phyloP scores from a whole-genome alignment of 129 eudicot genomes.

The Flaveria bidentis region DNA sequence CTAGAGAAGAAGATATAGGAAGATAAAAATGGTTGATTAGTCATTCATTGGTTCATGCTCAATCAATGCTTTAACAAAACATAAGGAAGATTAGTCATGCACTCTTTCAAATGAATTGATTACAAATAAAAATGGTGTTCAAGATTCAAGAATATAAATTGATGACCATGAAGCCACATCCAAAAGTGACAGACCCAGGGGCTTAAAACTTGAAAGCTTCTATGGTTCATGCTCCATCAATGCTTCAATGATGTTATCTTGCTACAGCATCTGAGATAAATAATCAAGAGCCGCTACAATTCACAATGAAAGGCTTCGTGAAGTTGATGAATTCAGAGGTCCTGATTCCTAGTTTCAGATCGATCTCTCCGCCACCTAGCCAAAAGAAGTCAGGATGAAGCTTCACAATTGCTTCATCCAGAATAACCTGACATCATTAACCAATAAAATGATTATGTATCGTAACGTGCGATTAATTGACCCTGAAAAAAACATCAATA shows the following conservation, averaged over 20 bases:
- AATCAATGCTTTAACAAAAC: neutral
- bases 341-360: conserved; percentile 68
- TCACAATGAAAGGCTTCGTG: conserved; percentile 62
- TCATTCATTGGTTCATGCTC: too few relatives aligned
- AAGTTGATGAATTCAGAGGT: conserved; percentile 61
- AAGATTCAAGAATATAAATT: neutral
- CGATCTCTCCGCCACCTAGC: conserved; percentile 93
- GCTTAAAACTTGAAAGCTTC: conserved; percentile 12
- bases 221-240: neutral
- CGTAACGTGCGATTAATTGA: neutral
- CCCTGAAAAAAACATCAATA: neutral
- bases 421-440: conserved; percentile 62
- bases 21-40: too few relatives aligned
- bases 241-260: neutral
- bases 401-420: conserved; percentile 94
- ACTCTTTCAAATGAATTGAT: conserved; percentile 18
- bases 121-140: conserved; percentile 2
- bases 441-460: neutral
- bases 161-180: neutral
- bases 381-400: conserved; percentile 85
- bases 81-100: conserved; percentile 14
- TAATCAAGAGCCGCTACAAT: conserved; percentile 57
- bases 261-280: neutral
- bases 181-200: neutral
- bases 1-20: neutral